Conservation (phyloP, 495 filamentous ascomycete species). For the Neohortaea acidophila region DNA sequence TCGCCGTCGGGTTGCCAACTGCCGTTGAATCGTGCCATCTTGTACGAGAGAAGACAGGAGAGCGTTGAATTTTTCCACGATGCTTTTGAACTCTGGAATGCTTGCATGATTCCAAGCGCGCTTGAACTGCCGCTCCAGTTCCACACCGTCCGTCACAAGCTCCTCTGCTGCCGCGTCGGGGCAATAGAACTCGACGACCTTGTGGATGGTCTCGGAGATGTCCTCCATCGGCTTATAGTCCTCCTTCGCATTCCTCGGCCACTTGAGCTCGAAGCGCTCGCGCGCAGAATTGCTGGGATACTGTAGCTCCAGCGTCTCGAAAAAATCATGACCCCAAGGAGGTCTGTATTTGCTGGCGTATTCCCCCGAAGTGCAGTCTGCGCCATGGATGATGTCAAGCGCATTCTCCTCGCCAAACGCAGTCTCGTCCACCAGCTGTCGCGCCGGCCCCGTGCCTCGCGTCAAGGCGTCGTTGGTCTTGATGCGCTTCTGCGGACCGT, state of each 20-base stretch:
- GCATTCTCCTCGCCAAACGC: conserved; percentile 3
- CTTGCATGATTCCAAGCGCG: conserved; percentile 48
- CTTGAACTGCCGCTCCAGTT: conserved; percentile 56
- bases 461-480: conserved; percentile 17
- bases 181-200: conserved; percentile 59
- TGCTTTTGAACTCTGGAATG: conserved; percentile 49
- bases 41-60: conserved; percentile 14
- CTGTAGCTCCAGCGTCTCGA: conserved; percentile 22
- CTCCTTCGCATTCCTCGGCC: conserved; percentile 48
- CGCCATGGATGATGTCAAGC: conserved; percentile 9
- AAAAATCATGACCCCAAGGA: conserved; percentile 4
- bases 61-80: conserved; percentile 63
- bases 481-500: conserved; percentile 11
- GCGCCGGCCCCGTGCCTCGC: conserved; percentile 4
- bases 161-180: conserved; percentile 44
- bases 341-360: conserved; percentile 11
- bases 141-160: conserved; percentile 58
- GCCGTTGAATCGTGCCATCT: conserved; percentile 51
- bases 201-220: conserved; percentile 63
- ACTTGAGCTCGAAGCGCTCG: conserved; percentile 53
- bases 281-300: conserved; percentile 22
- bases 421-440: conserved; percentile 1
- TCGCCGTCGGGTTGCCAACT: conserved; percentile 47
- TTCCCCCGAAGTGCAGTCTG: conserved; percentile 13
- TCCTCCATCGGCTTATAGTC: conserved; percentile 77